phyloP scores from a whole-genome alignment of 78 protist species.

The Pigoraptor vietnamica region DNA sequence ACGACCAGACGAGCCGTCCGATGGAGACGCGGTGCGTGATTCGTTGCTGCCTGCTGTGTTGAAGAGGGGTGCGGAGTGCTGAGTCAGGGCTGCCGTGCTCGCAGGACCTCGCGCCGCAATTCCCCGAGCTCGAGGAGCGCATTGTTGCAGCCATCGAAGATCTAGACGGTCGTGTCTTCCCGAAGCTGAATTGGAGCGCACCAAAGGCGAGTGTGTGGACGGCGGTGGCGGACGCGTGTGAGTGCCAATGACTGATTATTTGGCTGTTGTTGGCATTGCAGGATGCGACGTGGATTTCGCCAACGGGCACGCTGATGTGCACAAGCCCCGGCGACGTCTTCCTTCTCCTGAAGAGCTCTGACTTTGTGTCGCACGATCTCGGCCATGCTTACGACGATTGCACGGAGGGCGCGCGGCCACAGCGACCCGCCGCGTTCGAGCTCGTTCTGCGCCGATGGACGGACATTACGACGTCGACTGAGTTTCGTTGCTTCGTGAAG shows the following conservation, averaged over 20 bases:
- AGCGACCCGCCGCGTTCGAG: not conserved
- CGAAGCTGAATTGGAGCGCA: conserved; percentile 56
- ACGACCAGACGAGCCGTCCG: not conserved
- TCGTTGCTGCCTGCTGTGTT: no score
- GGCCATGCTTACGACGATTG: conserved; percentile 34
- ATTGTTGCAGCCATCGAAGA: conserved; percentile 22
- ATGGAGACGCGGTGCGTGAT: not conserved
- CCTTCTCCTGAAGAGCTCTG: conserved; percentile 49
- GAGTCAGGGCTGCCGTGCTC: not conserved
- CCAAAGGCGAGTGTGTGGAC: conserved; percentile 26
- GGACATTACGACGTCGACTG: conserved; percentile 30
- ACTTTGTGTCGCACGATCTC: conserved; percentile 45
- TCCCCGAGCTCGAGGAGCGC: conserved; percentile 20
- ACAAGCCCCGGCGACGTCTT: conserved; percentile 26
- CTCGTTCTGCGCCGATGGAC: conserved; percentile 44
- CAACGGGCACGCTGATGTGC: conserved; percentile 22
- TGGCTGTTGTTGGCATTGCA: not conserved
- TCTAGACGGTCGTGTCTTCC: conserved; percentile 42
- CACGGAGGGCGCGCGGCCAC: not conserved
- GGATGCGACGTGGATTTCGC: conserved; percentile 50
- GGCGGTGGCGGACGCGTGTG: no score
- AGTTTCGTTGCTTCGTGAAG: conserved; percentile 51
- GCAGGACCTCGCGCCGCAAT: conserved; percentile 5
- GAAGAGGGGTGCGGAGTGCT: no score
- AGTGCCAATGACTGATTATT: no score